These are phyloP conservation scores for Backusella mclennaniae DNA, from an alignment of 192 early-diverging fungal species.

Conservation along the genomic window DNA sequence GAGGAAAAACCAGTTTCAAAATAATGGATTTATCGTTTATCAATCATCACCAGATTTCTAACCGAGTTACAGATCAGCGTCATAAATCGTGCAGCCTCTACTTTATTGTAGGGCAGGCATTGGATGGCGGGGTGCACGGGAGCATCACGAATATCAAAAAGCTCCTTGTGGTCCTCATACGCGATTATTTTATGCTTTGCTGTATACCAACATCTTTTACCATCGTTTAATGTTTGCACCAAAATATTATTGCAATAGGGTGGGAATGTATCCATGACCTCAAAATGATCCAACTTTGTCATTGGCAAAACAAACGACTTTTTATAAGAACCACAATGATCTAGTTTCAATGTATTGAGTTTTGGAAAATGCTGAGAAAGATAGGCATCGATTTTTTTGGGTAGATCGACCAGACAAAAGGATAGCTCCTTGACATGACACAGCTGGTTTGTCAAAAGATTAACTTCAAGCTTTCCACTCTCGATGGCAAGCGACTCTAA, in stretches of 20 bases:
- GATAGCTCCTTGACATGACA: background rate
- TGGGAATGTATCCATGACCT: background rate
- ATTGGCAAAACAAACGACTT: background rate
- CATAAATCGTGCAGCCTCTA: background rate
- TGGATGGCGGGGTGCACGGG: background rate
- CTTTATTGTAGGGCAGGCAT: background rate
- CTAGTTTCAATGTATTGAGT: background rate
- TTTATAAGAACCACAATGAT: background rate
- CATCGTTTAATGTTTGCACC: background rate
- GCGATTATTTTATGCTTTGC: background rate
- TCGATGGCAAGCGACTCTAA: background rate
- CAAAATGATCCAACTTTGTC: background rate
- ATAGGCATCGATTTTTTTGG: background rate
- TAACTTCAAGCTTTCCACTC: background rate
- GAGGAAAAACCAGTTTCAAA: background rate
- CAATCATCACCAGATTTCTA: background rate
- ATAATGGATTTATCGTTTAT: background rate
- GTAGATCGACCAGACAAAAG: background rate
- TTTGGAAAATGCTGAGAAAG: conserved; percentile 7
- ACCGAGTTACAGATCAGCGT: background rate
- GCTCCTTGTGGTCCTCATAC: background rate
- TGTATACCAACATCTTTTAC: background rate
- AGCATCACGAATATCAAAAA: conserved; percentile 1
- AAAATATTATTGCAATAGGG: background rate
- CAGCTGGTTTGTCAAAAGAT: background rate